These are phyloP conservation scores for Dactylorhiza incarnata DNA, from an alignment of 106 monocot species.

Conservation along the genomic window DNA sequence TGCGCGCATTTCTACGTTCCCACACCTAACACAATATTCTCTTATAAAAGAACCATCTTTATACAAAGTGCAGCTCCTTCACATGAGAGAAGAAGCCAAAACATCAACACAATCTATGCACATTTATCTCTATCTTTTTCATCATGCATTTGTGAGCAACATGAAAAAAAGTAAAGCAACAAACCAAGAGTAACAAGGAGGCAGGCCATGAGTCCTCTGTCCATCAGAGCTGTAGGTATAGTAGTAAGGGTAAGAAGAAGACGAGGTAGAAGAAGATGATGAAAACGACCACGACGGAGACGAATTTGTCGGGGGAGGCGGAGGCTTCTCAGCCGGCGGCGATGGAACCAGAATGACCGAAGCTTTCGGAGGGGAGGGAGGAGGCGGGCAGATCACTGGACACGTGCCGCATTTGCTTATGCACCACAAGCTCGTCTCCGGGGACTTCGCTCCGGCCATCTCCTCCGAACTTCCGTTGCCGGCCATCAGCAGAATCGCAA, in stretches of 20 bases:
- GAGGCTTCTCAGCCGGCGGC: not conserved
- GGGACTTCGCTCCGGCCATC: constrained; percentile 3
- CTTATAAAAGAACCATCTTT: too few relatives aligned
- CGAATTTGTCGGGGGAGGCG: not conserved
- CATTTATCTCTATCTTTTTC: not conserved
- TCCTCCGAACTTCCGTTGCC: constrained; percentile 3
- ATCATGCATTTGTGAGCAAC: not conserved
- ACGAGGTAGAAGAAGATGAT: constrained; percentile 11
- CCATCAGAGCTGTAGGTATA: constrained; percentile 43
- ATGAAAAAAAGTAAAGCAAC: constrained; percentile 1
- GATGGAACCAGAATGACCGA: constrained; percentile 4
- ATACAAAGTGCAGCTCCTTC: too few relatives aligned
- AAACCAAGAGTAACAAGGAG: not conserved
- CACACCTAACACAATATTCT: too few relatives aligned
- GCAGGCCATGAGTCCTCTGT: not conserved
- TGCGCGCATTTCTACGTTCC: too few relatives aligned
- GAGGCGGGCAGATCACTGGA: constrained; percentile 33
- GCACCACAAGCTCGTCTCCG: constrained; percentile 27
- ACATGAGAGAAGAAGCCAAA: not conserved
- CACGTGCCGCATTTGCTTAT: constrained; percentile 46
- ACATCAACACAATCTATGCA: not conserved
- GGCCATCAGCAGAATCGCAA: constrained; percentile 2
- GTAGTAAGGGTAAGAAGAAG: constrained; percentile 30
- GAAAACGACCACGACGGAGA: constrained; percentile 10
- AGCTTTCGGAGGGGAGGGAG: constrained; percentile 18